phyloP scores from a whole-genome alignment of 768 basidiomycete species.

The Collybiopsis luxurians region DNA sequence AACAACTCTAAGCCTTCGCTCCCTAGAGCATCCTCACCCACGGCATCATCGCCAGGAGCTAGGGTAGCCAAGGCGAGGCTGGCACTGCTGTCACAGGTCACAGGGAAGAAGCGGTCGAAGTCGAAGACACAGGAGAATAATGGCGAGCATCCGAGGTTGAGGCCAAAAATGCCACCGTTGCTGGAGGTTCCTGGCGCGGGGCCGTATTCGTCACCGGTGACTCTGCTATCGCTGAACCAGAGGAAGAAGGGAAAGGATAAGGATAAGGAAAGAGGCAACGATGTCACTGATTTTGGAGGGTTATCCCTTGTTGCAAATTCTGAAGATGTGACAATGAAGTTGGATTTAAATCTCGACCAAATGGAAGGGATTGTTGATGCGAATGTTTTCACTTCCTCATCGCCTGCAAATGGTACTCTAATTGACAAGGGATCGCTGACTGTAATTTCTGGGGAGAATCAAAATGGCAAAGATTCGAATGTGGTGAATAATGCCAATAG shows the following conservation, averaged over 20 bases:
- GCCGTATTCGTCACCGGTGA: not conserved
- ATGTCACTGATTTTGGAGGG: constrained; percentile 9
- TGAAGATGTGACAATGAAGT: constrained; percentile 39
- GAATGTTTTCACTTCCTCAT: constrained; percentile 20
- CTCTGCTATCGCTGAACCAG: not conserved
- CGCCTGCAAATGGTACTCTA: constrained; percentile 9
- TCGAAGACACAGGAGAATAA: not conserved
- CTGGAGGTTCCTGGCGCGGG: not conserved
- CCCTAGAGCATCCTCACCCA: not conserved
- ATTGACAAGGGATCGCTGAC: constrained; percentile 38
- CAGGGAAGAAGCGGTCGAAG: not conserved
- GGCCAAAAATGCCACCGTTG: not conserved
- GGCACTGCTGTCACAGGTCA: not conserved
- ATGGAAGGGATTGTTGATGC: constrained; percentile 84
- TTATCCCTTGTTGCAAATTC: constrained; percentile 27
- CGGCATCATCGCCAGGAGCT: not conserved
- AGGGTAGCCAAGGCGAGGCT: not conserved
- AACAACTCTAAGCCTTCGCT: not conserved
- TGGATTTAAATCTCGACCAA: constrained; percentile 70
- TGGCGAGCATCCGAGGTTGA: constrained; percentile 1
- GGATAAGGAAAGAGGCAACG: constrained; percentile 14
- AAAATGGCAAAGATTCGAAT: not conserved
- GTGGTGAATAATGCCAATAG: not conserved
- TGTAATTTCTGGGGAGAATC: constrained; percentile 16
- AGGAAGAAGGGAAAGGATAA: constrained; percentile 14